These are phyloP conservation scores for Austroboletus novae-zelandiae DNA, from an alignment of 1,284 basidiomycete species.

Conservation along the genomic window DNA sequence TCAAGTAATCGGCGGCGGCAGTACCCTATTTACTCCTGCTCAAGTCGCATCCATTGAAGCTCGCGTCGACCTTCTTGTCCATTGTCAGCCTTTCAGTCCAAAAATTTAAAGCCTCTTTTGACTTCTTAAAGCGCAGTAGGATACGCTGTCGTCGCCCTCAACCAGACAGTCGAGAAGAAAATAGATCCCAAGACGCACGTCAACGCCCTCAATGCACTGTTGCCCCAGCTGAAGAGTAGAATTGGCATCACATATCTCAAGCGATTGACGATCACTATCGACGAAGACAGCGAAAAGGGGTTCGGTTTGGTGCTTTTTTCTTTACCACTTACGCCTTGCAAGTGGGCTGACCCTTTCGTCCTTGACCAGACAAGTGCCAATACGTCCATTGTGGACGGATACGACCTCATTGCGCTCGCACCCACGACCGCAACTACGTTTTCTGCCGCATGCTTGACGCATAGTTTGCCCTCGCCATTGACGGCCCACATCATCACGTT, in stretches of 20 bases:
- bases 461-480: constrained; percentile 73
- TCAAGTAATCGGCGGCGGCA: constrained; percentile 10
- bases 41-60: constrained; percentile 46
- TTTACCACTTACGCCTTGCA: not conserved
- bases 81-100: constrained; percentile 39
- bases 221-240: constrained; percentile 52
- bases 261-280: constrained; percentile 67
- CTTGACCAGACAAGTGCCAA: constrained; percentile 57
- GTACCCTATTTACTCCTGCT: constrained; percentile 36
- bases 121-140: constrained; percentile 54
- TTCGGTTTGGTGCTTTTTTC: constrained; percentile 61
- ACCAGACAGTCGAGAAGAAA: constrained; percentile 63
- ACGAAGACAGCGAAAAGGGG: constrained; percentile 78
- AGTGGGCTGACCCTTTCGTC: not conserved
- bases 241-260: constrained; percentile 62
- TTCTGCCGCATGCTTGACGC: constrained; percentile 76
- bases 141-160: constrained; percentile 73
- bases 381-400: constrained; percentile 52
- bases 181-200: constrained; percentile 67
- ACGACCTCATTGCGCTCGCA: constrained; percentile 74
- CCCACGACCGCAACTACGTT: constrained; percentile 74
- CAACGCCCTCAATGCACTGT: constrained; percentile 55
- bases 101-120: constrained; percentile 4
- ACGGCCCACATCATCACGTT: constrained; percentile 82
- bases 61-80: constrained; percentile 52